These are phyloP conservation scores for Fusarium floridanum DNA, from an alignment of 2,329 filamentous ascomycete species.

Conservation along the genomic window DNA sequence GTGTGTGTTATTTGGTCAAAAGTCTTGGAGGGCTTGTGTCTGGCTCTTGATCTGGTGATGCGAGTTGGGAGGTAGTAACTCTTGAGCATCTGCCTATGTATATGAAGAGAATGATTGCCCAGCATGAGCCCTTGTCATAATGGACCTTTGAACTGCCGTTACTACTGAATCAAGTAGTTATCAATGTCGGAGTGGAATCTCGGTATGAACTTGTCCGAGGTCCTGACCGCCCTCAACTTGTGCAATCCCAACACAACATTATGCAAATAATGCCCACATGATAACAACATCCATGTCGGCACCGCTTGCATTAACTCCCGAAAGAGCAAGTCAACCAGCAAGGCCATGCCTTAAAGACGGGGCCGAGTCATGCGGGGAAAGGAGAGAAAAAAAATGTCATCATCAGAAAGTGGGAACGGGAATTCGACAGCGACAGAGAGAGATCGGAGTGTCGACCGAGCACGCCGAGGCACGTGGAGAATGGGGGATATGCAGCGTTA, in stretches of 20 bases:
- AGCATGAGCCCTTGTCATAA: neutral
- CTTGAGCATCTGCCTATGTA: neutral
- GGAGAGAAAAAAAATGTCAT: neutral
- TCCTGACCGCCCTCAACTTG: neutral
- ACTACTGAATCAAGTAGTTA: neutral
- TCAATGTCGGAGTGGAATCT: neutral
- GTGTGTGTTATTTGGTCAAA: neutral
- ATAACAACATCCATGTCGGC: neutral
- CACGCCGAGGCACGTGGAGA: conserved; percentile 40
- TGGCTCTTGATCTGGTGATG: neutral
- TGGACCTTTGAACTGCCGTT: neutral
- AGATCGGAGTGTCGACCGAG: conserved; percentile 29
- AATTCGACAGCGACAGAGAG: neutral
- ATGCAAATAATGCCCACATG: neutral
- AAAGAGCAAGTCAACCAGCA: neutral
- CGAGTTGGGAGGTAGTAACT: neutral
- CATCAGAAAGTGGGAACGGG: neutral
- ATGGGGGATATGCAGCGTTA: conserved; percentile 12
- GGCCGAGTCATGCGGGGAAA: conserved; percentile 8
- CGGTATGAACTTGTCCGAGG: neutral
- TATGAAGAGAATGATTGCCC: neutral
- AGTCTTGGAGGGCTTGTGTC: neutral
- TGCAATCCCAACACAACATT: neutral
- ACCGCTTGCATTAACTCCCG: conserved; percentile 1
- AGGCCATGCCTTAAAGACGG: neutral